phyloP scores from a whole-genome alignment of 345 rosid genomes.

The Excoecaria agallocha region DNA sequence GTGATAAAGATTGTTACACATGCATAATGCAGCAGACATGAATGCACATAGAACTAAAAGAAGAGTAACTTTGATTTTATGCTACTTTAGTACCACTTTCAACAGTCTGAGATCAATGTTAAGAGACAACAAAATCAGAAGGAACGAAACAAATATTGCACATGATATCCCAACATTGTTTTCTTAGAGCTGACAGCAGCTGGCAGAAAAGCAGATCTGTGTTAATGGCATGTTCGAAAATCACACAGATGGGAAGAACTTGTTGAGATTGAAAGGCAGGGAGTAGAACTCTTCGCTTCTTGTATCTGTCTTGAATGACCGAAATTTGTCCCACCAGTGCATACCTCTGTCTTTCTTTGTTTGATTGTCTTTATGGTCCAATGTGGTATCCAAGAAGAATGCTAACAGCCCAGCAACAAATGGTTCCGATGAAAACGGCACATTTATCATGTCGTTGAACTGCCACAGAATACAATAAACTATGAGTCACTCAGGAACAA shows the following conservation, averaged over 20 bases:
- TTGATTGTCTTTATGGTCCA: slow-evolving; percentile 55
- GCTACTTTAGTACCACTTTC: not conserved
- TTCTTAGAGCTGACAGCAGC: slow-evolving; percentile 7
- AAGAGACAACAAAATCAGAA: slow-evolving; percentile 3
- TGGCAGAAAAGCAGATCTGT: slow-evolving; percentile 1
- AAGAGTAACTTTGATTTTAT: not conserved
- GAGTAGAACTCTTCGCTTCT: slow-evolving; percentile 94
- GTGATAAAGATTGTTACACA: not conserved
- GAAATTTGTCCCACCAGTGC: slow-evolving; percentile 91
- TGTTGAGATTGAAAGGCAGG: slow-evolving; percentile 90
- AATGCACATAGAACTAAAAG: not conserved
- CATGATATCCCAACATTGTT: slow-evolving; percentile 12
- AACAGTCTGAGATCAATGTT: not conserved
- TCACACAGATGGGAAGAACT: slow-evolving; percentile 91
- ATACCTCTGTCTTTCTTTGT: slow-evolving; percentile 67
- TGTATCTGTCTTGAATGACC: slow-evolving; percentile 79
- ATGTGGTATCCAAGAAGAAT: slow-evolving; percentile 58
- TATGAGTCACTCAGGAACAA: not conserved
- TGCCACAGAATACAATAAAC: slow-evolving; percentile 32
- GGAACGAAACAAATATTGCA: not conserved
- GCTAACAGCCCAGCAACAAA: slow-evolving; percentile 82
- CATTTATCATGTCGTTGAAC: slow-evolving; percentile 98
- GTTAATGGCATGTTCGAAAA: slow-evolving; percentile 6
- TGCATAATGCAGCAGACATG: no score
- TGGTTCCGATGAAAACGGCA: slow-evolving; percentile 80